Evolutionary conservation across 306 rosid genomes (phyloP).

Genomic region (Rosa persica): DNA sequence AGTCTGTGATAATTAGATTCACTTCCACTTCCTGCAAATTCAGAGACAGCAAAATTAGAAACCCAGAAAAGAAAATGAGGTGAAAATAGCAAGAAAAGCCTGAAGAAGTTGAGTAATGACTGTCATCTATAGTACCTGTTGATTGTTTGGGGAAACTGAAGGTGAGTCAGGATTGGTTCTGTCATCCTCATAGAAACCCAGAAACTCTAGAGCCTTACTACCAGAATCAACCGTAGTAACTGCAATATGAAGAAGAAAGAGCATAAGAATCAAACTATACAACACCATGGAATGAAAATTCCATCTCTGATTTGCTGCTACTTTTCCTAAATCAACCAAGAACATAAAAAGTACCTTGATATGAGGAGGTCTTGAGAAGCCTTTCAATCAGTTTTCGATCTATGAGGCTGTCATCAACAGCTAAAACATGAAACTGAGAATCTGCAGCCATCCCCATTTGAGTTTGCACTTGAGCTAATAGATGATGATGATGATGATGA

Average conservation of each 20-base stretch:
- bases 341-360: conserved; percentile 53
- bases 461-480: neutral
- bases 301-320: neutral
- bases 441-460: conserved; percentile 79
- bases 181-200: conserved; percentile 64
- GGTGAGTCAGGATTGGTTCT: conserved; percentile 44
- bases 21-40: conserved; percentile 57
- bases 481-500: neutral
- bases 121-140: conserved; percentile 45
- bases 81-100: neutral
- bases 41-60: conserved; percentile 30
- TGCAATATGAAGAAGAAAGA: conserved; percentile 26
- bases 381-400: conserved; percentile 84
- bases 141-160: conserved; percentile 44
- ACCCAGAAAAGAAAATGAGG: conserved; percentile 19
- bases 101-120: too few relatives aligned
- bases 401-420: conserved; percentile 86
- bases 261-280: neutral
- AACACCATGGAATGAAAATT: too few relatives aligned
- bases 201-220: conserved; percentile 87
- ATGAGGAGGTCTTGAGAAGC: conserved; percentile 81
- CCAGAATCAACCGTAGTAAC: conserved; percentile 99
- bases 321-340: neutral
- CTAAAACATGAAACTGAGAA: conserved; percentile 85
- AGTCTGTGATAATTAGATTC: conserved; percentile 87